phyloP scores from a whole-genome alignment of 805 yeast genomes.

The Wickerhamomyces ciferrii region DNA sequence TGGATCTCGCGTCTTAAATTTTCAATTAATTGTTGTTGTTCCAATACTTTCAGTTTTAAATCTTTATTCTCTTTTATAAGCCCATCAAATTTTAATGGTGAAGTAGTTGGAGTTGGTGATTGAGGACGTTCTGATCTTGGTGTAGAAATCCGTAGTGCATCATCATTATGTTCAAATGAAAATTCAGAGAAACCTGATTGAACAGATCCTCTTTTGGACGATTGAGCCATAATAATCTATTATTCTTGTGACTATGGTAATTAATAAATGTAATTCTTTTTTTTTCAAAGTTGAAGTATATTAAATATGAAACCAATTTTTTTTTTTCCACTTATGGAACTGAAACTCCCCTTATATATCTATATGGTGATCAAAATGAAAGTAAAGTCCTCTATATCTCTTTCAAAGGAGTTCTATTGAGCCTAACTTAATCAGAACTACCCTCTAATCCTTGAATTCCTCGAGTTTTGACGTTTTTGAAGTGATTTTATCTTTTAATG shows the following conservation, averaged over 20 bases:
- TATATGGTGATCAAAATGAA: not conserved
- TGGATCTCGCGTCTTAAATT: slow-evolving; percentile 12
- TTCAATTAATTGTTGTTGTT: slow-evolving; percentile 11
- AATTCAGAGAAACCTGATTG: slow-evolving; percentile 5
- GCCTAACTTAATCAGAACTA: not conserved
- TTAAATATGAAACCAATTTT: not conserved
- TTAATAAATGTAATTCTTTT: no score
- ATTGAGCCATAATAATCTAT: not conserved
- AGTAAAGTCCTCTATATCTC: not conserved
- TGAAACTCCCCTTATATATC: not conserved
- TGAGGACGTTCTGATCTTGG: not conserved
- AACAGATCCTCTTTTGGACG: not conserved
- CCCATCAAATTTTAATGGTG: slow-evolving; percentile 5
- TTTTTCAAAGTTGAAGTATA: no score
- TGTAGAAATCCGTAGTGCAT: not conserved
- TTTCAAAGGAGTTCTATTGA: not conserved
- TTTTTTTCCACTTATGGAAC: not conserved
- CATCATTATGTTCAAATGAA: slow-evolving; percentile 3
- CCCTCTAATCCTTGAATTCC: not conserved
- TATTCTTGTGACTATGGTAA: not conserved
- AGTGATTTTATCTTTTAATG: not conserved
- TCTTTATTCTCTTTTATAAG: slow-evolving; percentile 10
- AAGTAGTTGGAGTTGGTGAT: slow-evolving; percentile 5
- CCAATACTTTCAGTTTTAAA: slow-evolving; percentile 10
- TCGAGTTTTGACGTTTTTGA: not conserved